These are phyloP conservation scores for Knufia petricola DNA, from an alignment of 2,329 filamentous ascomycete genomes.

Conservation along the genomic window DNA sequence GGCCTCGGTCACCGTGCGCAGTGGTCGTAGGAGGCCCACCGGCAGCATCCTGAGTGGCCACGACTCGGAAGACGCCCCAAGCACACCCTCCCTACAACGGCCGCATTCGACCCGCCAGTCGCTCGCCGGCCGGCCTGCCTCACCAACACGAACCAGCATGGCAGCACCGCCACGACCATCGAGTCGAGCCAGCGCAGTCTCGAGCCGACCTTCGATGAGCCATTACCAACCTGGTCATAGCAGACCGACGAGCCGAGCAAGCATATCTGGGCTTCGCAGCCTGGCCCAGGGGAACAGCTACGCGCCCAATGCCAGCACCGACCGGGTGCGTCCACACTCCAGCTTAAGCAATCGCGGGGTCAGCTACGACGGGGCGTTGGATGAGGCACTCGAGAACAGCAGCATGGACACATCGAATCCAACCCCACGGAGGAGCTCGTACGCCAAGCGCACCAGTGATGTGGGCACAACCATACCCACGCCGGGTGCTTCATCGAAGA, in stretches of 20 bases:
- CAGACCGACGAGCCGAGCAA: conserved; percentile 21
- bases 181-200: conserved; percentile 23
- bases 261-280: conserved; percentile 15
- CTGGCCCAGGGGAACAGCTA: conserved; percentile 14
- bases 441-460: conserved; percentile 34
- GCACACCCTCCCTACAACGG: conserved; percentile 19
- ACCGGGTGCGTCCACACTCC: conserved; percentile 22
- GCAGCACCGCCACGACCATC: conserved; percentile 20
- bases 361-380: conserved; percentile 21
- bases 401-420: conserved; percentile 10
- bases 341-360: conserved; percentile 17
- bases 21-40: conserved; percentile 55
- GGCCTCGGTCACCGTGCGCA: conserved; percentile 52
- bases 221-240: conserved; percentile 17
- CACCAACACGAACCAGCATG: conserved; percentile 18
- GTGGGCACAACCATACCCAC: conserved; percentile 27
- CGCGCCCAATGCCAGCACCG: conserved; percentile 23
- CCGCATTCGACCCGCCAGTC: conserved; percentile 47
- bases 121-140: conserved; percentile 43
- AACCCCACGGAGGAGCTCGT: conserved; percentile 26
- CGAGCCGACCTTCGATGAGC: conserved; percentile 13
- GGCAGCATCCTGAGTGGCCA: conserved; percentile 38
- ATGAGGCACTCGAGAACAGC: conserved; percentile 14
- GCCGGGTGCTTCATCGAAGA: conserved; percentile 13
- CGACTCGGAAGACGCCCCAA: conserved; percentile 30